phyloP scores from a whole-genome alignment of 2,329 filamentous ascomycete species.

The Decorospora gaudefroyi region DNA sequence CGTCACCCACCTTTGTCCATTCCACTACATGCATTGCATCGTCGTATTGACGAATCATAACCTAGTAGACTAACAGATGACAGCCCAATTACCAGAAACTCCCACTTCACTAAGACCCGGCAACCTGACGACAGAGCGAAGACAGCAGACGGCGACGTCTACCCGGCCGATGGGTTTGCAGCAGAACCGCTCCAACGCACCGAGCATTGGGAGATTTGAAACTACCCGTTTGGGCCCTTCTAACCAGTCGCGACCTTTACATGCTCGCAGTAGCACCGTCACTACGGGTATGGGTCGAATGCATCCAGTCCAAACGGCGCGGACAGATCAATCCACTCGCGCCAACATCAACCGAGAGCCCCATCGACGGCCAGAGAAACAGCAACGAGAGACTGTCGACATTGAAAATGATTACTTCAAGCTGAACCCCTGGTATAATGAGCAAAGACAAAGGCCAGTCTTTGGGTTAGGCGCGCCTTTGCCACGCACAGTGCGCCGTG shows the following conservation, averaged over 20 bases:
- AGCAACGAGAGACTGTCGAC: constrained; percentile 31
- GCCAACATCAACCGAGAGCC: constrained; percentile 16
- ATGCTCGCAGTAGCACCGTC: constrained; percentile 13
- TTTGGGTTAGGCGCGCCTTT: constrained; percentile 61
- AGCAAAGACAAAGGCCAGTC: constrained; percentile 57
- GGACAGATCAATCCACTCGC: constrained; percentile 18
- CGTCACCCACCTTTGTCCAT: neutral
- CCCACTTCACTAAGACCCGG: constrained; percentile 4
- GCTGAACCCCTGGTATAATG: constrained; percentile 60
- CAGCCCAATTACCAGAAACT: constrained; percentile 5
- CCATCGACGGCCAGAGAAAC: constrained; percentile 31
- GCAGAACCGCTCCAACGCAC: constrained; percentile 17
- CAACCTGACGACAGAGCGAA: constrained; percentile 6
- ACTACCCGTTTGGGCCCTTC: constrained; percentile 13
- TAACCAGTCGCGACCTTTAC: constrained; percentile 7
- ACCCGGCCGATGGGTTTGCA: constrained; percentile 14
- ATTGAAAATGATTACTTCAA: constrained; percentile 60
- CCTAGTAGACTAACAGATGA: neutral
- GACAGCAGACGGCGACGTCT: constrained; percentile 13
- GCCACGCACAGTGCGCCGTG: constrained; percentile 58
- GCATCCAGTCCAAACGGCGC: constrained; percentile 17
- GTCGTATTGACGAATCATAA: no score
- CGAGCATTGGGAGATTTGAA: constrained; percentile 25
- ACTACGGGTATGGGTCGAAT: constrained; percentile 17
- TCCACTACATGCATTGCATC: neutral